Evolutionary conservation across 139 green algal species (phyloP), one percentile per base, ranked within the genome.

Genomic region (Auxenochlorella pyrenoidosa): DNA sequence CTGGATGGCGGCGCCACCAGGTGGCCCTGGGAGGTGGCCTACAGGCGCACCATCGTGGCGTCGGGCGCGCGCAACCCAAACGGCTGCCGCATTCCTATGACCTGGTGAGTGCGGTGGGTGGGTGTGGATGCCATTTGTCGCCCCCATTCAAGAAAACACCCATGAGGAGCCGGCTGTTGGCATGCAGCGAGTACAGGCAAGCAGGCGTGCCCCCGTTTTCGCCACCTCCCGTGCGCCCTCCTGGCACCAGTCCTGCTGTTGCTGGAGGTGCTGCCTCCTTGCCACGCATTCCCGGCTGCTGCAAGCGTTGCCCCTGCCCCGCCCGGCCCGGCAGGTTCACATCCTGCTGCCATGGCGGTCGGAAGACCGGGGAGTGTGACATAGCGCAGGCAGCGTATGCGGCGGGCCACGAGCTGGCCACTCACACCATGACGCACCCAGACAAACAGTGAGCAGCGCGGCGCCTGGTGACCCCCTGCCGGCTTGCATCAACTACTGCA

Each of bases 41-140:
- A 81, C 16, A 10, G 34, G 28, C 47, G 51, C 28, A 81, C 75
- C 10, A 81, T 81, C 3, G 30, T 81, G 13, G 75, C 75, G 1
- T 81, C 75, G 5, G 75, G 43, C 1, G 75, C 30, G 28, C 75
- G 44, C 30, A 63, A 81, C 30, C 36, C 75, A 26, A 81, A 81
- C 16, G 75, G 75, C 75, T 81, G 75, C 75, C 43, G 75, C 3
- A 59, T 59, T 0, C 75, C 75, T 26, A 81, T 81, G 75, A 81
- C 75, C 0, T 81, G 75, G 75, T 63, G 43, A 63, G 75, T 0
- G 47, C 47, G n/a, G n/a, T n/a, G n/a, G n/a, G n/a, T n/a, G n/a
- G n/a, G n/a, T n/a, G n/a, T n/a, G n/a, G n/a, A n/a, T n/a, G n/a
- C n/a, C n/a, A n/a, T n/a, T n/a, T n/a, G n/a, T n/a, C n/a, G n/a